Percentiles rank a stretch among this genome's conserved stretches.
Conservation (phyloP, 2,329 filamentous ascomycete genomes). For the Monosporascus sp. region DNA sequence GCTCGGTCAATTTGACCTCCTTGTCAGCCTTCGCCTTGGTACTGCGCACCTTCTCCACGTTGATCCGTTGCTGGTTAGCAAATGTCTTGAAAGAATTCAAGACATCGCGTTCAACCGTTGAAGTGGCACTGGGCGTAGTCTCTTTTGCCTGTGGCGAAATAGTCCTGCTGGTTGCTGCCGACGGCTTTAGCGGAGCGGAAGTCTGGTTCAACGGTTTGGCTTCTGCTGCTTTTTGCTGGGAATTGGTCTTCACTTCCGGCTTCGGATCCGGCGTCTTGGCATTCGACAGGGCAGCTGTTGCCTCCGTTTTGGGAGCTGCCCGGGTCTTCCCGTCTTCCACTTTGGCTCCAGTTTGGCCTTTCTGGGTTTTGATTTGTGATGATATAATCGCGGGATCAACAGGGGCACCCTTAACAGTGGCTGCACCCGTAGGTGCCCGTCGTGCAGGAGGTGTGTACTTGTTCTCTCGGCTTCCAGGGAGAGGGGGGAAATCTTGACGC, state of each 20-base stretch:
- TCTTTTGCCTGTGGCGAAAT: constrained; percentile 35
- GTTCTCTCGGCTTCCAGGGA: constrained; percentile 48
- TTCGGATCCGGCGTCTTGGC: constrained; percentile 29
- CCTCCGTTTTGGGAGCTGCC: constrained; percentile 17
- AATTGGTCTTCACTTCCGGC: constrained; percentile 27
- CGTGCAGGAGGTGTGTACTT: constrained; percentile 90
- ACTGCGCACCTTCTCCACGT: constrained; percentile 50
- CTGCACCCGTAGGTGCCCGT: constrained; percentile 68
- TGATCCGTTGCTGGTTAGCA: constrained; percentile 50
- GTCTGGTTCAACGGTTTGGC: constrained; percentile 18
- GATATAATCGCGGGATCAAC: constrained; percentile 89
- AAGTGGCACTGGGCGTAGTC: constrained; percentile 47
- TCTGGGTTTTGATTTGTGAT: constrained; percentile 61
- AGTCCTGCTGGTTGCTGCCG: constrained; percentile 36
- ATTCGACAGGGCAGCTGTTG: constrained; percentile 10
- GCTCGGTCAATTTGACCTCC: constrained; percentile 84
- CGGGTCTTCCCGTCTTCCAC: constrained; percentile 30
- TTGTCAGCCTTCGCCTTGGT: constrained; percentile 69
- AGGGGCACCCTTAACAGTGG: constrained; percentile 70
- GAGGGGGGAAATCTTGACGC: constrained; percentile 66
- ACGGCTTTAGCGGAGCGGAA: constrained; percentile 24
- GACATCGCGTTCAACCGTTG: constrained; percentile 58
- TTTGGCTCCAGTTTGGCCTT: constrained; percentile 31
- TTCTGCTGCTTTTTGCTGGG: constrained; percentile 20
- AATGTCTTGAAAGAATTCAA: constrained; percentile 60